Evolutionary conservation across 2,329 filamentous ascomycete species (phyloP).

Genomic region (Venturia asperata): DNA sequence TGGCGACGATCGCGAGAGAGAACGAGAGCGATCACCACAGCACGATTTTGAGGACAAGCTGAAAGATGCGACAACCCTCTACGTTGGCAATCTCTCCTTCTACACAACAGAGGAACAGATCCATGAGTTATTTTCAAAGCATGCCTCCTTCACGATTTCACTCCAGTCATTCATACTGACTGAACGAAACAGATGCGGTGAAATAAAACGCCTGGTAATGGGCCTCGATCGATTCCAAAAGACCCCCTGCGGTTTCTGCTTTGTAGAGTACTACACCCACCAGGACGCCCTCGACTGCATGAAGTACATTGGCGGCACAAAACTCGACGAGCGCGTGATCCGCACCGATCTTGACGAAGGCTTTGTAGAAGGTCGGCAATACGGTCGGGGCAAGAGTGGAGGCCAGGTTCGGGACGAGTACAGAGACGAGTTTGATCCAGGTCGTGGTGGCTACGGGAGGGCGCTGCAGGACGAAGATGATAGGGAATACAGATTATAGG

Average conservation of each 20-base stretch:
- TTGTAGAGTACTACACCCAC: conserved; percentile 98
- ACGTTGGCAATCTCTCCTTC: conserved; percentile 96
- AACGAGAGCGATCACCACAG: conserved; percentile 31
- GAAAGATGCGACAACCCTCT: conserved; percentile 84
- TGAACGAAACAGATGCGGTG: conserved; percentile 56
- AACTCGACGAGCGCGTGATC: conserved; percentile 95
- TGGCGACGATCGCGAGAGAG: conserved; percentile 47
- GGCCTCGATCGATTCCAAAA: conserved; percentile 94
- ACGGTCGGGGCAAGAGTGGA: conserved; percentile 86
- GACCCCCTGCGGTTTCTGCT: conserved; percentile 98
- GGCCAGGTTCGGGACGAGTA: conserved; percentile 98
- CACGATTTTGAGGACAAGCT: conserved; percentile 65
- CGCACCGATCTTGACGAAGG: conserved; percentile 92
- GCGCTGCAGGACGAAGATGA: conserved; percentile 10
- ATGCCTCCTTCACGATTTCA: conserved; percentile 21
- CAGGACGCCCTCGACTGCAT: conserved; percentile 95
- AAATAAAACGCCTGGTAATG: conserved; percentile 98
- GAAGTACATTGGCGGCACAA: conserved; percentile 97
- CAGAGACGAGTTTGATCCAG: conserved; percentile 92
- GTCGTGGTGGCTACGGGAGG: conserved; percentile 79
- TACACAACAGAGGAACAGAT: conserved; percentile 99
- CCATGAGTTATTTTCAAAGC: conserved; percentile 92
- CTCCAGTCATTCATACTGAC: neutral
- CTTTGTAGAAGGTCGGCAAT: conserved; percentile 92
- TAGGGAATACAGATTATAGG: conserved; percentile 10